Conservation (phyloP, 208 protist genomes). For the Trypanosoma melophagium region DNA sequence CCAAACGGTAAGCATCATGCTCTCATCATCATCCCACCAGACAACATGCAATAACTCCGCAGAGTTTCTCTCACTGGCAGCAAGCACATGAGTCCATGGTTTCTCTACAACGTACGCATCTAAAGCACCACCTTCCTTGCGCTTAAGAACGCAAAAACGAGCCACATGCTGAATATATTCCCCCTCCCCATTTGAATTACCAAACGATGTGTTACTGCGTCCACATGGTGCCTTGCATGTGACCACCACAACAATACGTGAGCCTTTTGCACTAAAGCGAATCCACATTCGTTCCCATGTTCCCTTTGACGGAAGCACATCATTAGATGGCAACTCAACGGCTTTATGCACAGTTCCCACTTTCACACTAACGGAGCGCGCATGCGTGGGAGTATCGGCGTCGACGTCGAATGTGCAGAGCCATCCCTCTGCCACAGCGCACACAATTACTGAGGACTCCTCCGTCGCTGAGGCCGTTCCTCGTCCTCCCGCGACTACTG, state of each 20-base stretch:
- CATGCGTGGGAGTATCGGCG: background rate
- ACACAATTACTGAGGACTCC: slow-evolving; percentile 14
- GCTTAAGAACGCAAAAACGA: slow-evolving; percentile 21
- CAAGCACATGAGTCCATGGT: slow-evolving; percentile 16
- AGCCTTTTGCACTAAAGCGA: slow-evolving; percentile 20
- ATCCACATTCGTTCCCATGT: slow-evolving; percentile 12
- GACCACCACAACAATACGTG: slow-evolving; percentile 16
- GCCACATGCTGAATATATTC: slow-evolving; percentile 6
- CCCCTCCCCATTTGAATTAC: background rate
- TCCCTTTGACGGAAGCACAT: slow-evolving; percentile 2
- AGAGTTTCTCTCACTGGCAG: slow-evolving; percentile 7
- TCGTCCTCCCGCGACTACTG: background rate
- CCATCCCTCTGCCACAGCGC: slow-evolving; percentile 15
- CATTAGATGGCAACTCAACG: slow-evolving; percentile 17
- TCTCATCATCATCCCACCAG: slow-evolving; percentile 49
- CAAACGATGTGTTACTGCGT: background rate
- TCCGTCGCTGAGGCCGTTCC: background rate
- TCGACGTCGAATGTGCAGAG: slow-evolving; percentile 23
- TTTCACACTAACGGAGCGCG: slow-evolving; percentile 12
- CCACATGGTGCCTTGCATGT: background rate
- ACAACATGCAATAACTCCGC: slow-evolving; percentile 27
- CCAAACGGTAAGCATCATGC: slow-evolving; percentile 47
- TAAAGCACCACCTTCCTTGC: slow-evolving; percentile 19
- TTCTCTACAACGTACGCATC: slow-evolving; percentile 20
- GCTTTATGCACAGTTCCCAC: slow-evolving; percentile 1